Conservation (phyloP, 2,329 filamentous ascomycete genomes). For the Ustulina deusta region DNA sequence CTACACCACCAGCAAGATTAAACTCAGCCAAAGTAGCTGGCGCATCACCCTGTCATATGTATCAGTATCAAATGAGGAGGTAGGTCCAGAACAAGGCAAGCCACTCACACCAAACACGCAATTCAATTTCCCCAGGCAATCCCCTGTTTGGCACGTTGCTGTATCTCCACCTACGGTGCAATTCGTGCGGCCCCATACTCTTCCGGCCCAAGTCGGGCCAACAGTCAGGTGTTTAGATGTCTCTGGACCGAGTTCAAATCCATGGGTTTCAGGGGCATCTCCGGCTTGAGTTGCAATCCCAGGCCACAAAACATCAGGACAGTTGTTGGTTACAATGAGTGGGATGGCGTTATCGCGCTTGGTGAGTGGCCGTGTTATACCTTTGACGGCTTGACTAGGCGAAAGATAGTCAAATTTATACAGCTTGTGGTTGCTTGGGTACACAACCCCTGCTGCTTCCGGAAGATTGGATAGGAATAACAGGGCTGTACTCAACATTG, state of each 20-base stretch:
- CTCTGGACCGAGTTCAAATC: conserved; percentile 74
- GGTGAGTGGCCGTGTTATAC: conserved; percentile 45
- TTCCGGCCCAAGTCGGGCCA: conserved; percentile 80
- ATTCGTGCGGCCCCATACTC: conserved; percentile 86
- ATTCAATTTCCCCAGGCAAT: conserved; percentile 77
- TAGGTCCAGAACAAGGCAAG: conserved; percentile 33
- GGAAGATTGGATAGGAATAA: conserved; percentile 40
- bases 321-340: conserved; percentile 78
- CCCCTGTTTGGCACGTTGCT: conserved; percentile 78
- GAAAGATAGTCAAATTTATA: conserved; percentile 50
- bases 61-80: conserved; percentile 7
- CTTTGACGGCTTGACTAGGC: conserved; percentile 38
- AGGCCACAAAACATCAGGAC: conserved; percentile 78
- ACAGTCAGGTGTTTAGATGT: conserved; percentile 72
- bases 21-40: conserved; percentile 86
- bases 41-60: conserved; percentile 69
- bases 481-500: conserved; percentile 29
- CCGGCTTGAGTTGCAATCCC: conserved; percentile 80
- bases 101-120: conserved; percentile 75
- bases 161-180: conserved; percentile 79
- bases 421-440: conserved; percentile 48
- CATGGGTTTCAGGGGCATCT: conserved; percentile 72
- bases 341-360: conserved; percentile 59
- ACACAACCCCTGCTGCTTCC: conserved; percentile 44
- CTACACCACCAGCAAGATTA: conserved; percentile 74